Evolutionary conservation across 805 yeast genomes (phyloP), one percentile per base, ranked within the genome.

Genomic region (Blastobotrys chiropterorum): DNA sequence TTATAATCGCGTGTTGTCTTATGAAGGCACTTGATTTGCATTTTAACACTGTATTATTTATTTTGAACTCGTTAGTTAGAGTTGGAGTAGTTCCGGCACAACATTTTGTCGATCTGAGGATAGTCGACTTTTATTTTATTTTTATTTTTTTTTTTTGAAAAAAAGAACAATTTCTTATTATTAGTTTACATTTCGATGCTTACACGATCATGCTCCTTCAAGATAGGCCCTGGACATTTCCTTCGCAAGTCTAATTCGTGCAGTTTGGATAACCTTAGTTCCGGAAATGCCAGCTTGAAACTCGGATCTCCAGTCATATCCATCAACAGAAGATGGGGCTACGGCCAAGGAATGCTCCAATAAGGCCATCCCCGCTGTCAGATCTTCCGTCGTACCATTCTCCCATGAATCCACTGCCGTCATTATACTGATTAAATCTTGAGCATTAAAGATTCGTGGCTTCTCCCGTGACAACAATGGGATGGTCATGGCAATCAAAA

Each of bases 191-290:
- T 31, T 41, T 30, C 15, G 21, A 16, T 5, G 5, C 13, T 13
- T 41, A 14, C 16, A 15, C n/a, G 6, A 40, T 50, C 38, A 44
- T 22, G 50, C 31, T 19, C 52, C 59, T 19, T 57, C 59, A 3
- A 57, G 49, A 42, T 50, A 59, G 19, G 64, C 64, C 15, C 62
- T 46, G 13, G 66, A 56, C 14, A 61, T 44, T 42, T 59, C 63
- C 16, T 43, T 47, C 13, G 63, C 59, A 17, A 63, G 48, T 6
- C 39, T 15, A 3, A 48, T 48, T 30, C 65, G 44, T 3, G 50
- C 60, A 8, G 44, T 16, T 15, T 42, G 46, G 30, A 61, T 30
- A 6, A 62, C 47, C 19, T 55, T 44, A 4, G 45, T 38, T 14
- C 59, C 61, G 19, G 50, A 22, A 38, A 42, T 38, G 7, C 48